Conservation (phyloP, 2,329 filamentous ascomycete species). For the Parasarocladium wereldwijsianum region DNA sequence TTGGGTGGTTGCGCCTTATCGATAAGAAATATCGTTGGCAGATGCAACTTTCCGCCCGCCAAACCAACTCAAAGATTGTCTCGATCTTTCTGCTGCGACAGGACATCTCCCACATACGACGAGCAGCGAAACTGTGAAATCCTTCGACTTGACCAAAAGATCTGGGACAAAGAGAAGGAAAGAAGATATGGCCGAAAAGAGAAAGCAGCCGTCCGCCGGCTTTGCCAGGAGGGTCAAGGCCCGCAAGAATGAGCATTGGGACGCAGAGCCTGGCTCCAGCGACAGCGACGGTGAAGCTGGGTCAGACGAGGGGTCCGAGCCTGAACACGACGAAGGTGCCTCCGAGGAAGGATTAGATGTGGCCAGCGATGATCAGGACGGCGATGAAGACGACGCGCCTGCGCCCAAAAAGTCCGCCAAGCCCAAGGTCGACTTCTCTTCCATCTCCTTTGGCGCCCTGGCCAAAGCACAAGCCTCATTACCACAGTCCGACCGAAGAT, state of each 20-base stretch:
- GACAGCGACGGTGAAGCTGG: conserved; percentile 15
- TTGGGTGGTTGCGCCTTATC: too few species aligned
- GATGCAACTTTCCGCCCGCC: too few species aligned
- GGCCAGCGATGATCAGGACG: conserved; percentile 10
- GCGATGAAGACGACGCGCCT: conserved; percentile 16
- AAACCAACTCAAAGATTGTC: neutral
- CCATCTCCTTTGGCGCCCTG: conserved; percentile 78
- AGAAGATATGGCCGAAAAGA: conserved; percentile 20
- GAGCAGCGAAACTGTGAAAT: too few species aligned
- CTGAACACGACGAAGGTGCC: neutral
- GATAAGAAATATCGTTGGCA: too few species aligned
- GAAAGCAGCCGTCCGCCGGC: conserved; percentile 22
- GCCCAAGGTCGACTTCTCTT: conserved; percentile 28
- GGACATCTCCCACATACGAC: too few species aligned
- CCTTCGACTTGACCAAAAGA: neutral
- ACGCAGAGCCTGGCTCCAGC: conserved; percentile 16
- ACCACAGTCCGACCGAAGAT: conserved; percentile 15
- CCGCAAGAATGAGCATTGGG: conserved; percentile 27
- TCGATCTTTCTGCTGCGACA: neutral
- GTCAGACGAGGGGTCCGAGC: conserved; percentile 12
- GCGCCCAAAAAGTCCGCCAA: conserved; percentile 13
- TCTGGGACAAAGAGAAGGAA: neutral
- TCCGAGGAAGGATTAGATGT: neutral
- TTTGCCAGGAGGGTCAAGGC: conserved; percentile 28
- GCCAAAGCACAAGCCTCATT: conserved; percentile 71